A percentile compares a stretch with the other conserved stretches of the same genome.
These are phyloP conservation scores for Colletotrichum filicis DNA, from an alignment of 2,329 filamentous ascomycete species.

Conservation along the genomic window DNA sequence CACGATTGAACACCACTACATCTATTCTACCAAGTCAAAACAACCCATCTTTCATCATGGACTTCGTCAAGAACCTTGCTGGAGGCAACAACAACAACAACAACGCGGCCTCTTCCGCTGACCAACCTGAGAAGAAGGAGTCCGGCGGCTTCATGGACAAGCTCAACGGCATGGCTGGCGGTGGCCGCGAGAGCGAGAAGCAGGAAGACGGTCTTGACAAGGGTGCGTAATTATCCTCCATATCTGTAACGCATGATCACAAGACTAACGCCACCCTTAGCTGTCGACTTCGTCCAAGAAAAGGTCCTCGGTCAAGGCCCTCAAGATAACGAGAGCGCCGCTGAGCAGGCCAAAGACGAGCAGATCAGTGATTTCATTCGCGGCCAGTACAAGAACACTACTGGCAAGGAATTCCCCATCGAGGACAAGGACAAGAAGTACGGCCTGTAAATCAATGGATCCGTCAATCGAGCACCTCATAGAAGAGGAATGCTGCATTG, in stretches of 20 bases:
- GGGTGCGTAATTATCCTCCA: slow-evolving; percentile 56
- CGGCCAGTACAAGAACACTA: slow-evolving; percentile 73
- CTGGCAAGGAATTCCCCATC: slow-evolving; percentile 76
- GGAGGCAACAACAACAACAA: slow-evolving; percentile 51
- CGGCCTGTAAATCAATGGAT: slow-evolving; percentile 6
- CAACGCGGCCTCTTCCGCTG: slow-evolving; percentile 37
- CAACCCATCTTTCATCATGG: slow-evolving; percentile 53
- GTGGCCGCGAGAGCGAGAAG: slow-evolving; percentile 80
- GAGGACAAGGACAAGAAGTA: slow-evolving; percentile 62
- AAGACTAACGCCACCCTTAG: slow-evolving; percentile 53
- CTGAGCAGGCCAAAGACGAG: slow-evolving; percentile 87
- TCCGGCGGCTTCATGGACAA: slow-evolving; percentile 73
- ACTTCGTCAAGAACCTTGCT: slow-evolving; percentile 64
- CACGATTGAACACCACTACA: neutral
- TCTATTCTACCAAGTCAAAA: neutral
- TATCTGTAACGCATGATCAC: neutral
- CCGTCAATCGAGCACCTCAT: neutral
- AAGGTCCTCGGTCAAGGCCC: slow-evolving; percentile 75
- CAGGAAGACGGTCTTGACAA: slow-evolving; percentile 88
- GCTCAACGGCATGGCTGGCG: slow-evolving; percentile 77
- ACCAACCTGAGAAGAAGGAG: slow-evolving; percentile 47
- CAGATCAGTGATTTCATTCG: slow-evolving; percentile 80
- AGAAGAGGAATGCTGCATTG: neutral
- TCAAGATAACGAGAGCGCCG: slow-evolving; percentile 77
- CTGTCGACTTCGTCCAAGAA: slow-evolving; percentile 82